phyloP scores from a whole-genome alignment of 176 grass and related monocot species.

The Oryza meyeriana region DNA sequence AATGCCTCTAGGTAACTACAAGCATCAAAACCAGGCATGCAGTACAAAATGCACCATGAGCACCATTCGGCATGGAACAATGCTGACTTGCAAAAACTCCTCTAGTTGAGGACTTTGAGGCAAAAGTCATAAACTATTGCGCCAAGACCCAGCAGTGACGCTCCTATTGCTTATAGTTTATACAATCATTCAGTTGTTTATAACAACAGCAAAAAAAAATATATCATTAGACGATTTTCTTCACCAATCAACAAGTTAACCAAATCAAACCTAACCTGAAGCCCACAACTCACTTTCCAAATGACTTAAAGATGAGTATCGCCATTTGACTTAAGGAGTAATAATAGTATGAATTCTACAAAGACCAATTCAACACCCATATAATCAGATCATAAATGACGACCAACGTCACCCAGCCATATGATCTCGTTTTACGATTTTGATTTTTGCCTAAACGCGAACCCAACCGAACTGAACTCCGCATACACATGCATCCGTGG shows the following conservation, averaged over 20 bases:
- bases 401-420: too few relatives aligned
- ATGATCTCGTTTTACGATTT: neutral
- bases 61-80: neutral
- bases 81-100: neutral
- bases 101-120: neutral
- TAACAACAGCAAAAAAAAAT: neutral
- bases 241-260: slow-evolving; percentile 19
- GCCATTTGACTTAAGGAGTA: neutral
- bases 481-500: neutral
- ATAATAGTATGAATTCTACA: neutral
- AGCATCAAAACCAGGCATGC: neutral
- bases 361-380: neutral
- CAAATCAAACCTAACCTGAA: neutral
- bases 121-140: neutral
- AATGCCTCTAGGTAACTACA: neutral
- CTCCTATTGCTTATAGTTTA: slow-evolving; percentile 20
- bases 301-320: neutral
- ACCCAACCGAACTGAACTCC: neutral
- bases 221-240: neutral
- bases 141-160: neutral
- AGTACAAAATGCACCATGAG: neutral
- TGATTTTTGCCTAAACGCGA: neutral
- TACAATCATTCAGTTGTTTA: neutral
- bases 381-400: neutral
- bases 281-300: neutral